Base-by-base conservation (phyloP, 2,329 filamentous ascomycete species). In the Diaporthe velutina region DNA sequence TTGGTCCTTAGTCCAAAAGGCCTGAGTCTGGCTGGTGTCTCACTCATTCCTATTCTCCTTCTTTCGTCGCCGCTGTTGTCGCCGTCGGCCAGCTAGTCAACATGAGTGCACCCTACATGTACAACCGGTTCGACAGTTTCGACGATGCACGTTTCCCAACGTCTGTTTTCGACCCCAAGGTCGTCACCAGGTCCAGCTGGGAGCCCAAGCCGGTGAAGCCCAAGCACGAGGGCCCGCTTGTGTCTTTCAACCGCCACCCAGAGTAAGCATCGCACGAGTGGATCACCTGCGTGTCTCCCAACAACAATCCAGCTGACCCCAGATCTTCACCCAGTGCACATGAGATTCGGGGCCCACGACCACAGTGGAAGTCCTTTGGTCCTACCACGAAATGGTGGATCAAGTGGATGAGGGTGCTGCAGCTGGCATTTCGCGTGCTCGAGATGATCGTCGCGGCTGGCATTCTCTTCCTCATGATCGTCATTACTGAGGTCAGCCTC, bases 191-290 rank as follows among this genome's bases (percentile, higher is more conserved):
- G 81, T 93, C 94, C 76, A 96, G 94, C 84, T 94, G 91, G 87
- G 86, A 91, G 80, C 89, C 91, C 17, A 90, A 90, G 71, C 86
- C 90, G 54, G 87, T 85, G 35, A 92, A 89, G 80, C 88, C 90
- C 55, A 93, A 93, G 87, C 89, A 88, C 58, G 88, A 94, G 71
- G 95, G 95, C 0, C 95, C 95, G 17, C 85, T 97, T 77, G 85
- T 98, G 77, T 90, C 93, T 75, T 93, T 98, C 87, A 97, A 97
- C 83, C 89, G 90, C 74, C 96, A 98, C 83, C 95, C 96, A 1
- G 95, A 98, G 93, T 95, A 88, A 81, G 91, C n/a, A 28, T 25
- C 66, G 19, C 8, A 17, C 9, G 35, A 54, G 55, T 33, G 13
- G n/a, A 40, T 52, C 45, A 15, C 15, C 35, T 52, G 15, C 42